Evolutionary conservation across 2,329 filamentous ascomycete genomes (phyloP).

Genomic region (Claviceps sorghi): DNA sequence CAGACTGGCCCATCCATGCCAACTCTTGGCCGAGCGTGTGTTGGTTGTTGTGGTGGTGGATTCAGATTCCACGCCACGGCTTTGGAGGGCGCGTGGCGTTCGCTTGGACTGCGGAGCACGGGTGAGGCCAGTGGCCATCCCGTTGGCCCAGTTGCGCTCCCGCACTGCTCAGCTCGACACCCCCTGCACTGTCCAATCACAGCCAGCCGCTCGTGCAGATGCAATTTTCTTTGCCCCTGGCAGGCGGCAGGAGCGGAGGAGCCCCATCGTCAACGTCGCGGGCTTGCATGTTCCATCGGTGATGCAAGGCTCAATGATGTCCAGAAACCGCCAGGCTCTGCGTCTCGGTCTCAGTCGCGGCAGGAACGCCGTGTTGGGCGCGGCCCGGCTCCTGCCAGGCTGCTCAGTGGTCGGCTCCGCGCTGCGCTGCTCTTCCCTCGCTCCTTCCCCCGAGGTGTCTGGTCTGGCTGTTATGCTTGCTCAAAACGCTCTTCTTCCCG

Average conservation of each 20-base stretch:
- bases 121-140: background rate
- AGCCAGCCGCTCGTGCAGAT: background rate
- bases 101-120: too few relatives aligned
- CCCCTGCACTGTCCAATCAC: slow-evolving; percentile 7
- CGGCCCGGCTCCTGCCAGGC: too few relatives aligned
- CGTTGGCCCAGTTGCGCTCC: background rate
- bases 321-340: background rate
- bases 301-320: background rate
- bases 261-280: background rate
- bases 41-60: background rate
- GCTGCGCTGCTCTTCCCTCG: too few relatives aligned
- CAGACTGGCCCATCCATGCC: background rate
- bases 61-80: background rate
- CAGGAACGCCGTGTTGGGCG: background rate
- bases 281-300: background rate
- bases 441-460: too few relatives aligned
- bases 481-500: slow-evolving; percentile 12
- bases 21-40: background rate
- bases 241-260: background rate
- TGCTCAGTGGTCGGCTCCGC: too few relatives aligned
- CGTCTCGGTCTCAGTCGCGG: background rate
- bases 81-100: too few relatives aligned
- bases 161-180: background rate
- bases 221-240: slow-evolving; percentile 9
- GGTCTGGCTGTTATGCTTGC: background rate